Percentiles rank a stretch among this genome's conserved stretches.
Conservation (phyloP, 2,329 filamentous ascomycete species). For the Calycina herbarum region DNA sequence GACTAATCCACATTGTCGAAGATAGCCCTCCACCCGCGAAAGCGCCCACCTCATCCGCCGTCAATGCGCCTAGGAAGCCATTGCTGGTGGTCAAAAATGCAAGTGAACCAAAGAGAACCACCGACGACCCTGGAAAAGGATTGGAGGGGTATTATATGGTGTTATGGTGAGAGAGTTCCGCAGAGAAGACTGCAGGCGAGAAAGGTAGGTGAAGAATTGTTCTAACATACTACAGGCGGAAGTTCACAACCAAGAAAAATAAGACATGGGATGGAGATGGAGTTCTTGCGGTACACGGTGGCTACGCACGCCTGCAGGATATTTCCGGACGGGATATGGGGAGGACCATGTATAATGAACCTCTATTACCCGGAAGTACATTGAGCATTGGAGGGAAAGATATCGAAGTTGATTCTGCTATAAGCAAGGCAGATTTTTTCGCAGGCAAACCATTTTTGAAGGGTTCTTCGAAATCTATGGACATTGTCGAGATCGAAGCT, state of each 20-base stretch:
- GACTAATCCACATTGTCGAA: constrained; percentile 32
- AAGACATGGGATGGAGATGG: constrained; percentile 79
- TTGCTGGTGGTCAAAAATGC: constrained; percentile 33
- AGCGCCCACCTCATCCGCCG: constrained; percentile 22
- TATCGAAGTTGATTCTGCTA: constrained; percentile 63
- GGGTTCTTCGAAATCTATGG: constrained; percentile 21
- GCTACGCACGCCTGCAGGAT: constrained; percentile 61
- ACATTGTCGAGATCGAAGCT: constrained; percentile 17
- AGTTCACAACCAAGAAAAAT: constrained; percentile 70
- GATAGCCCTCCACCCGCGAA: constrained; percentile 25
- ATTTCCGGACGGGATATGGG: constrained; percentile 64
- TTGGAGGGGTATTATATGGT: constrained; percentile 38
- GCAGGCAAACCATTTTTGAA: constrained; percentile 47
- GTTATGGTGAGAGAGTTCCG: constrained; percentile 31
- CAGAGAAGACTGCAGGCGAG: no score
- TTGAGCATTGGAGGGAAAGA: constrained; percentile 67
- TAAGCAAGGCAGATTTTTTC: constrained; percentile 60
- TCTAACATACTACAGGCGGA: constrained; percentile 51
- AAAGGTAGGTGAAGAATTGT: not conserved
- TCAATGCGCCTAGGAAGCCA: constrained; percentile 35
- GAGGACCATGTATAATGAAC: constrained; percentile 53
- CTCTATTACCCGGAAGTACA: constrained; percentile 58
- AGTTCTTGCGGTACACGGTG: constrained; percentile 56
- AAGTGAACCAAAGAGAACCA: constrained; percentile 20
- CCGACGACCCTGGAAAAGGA: constrained; percentile 10